Percentiles rank a stretch among this genome's conserved stretches.
Evolutionary conservation across 495 filamentous ascomycete species (phyloP).

Genomic region (Penicillium flavigenum): DNA sequence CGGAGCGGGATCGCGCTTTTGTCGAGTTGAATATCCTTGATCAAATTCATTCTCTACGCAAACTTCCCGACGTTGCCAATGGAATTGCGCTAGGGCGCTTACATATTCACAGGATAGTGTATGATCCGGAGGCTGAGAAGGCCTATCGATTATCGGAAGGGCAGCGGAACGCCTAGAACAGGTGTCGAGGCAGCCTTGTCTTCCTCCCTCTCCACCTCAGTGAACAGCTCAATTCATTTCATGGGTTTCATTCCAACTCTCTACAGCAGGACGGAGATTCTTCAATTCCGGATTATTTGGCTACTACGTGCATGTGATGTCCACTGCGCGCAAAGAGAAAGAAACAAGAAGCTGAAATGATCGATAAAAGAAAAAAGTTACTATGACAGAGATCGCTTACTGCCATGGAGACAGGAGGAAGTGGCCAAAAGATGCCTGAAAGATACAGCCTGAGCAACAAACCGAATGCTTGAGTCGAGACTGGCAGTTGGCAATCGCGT

Average conservation of each 20-base stretch:
- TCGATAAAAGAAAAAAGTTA: neutral
- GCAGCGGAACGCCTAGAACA: neutral
- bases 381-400: neutral
- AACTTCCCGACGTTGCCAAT: slow-evolving; percentile 18
- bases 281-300: neutral
- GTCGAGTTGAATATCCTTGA: slow-evolving; percentile 28
- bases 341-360: neutral
- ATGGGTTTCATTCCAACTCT: neutral
- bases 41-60: slow-evolving; percentile 20
- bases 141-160: slow-evolving; percentile 11
- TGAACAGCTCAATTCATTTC: neutral
- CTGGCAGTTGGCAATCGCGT: neutral
- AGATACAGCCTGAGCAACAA: neutral
- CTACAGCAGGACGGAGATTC: neutral
- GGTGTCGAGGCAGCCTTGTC: neutral
- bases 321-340: neutral
- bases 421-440: neutral
- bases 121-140: slow-evolving; percentile 15
- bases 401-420: neutral
- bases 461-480: neutral
- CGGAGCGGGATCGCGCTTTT: slow-evolving; percentile 20
- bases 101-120: slow-evolving; percentile 27
- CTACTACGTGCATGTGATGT: neutral
- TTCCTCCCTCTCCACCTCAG: no score
- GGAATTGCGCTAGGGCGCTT: slow-evolving; percentile 16